Conservation (phyloP, 2,329 filamentous ascomycete species). For the Tolypocladium guangdongense region DNA sequence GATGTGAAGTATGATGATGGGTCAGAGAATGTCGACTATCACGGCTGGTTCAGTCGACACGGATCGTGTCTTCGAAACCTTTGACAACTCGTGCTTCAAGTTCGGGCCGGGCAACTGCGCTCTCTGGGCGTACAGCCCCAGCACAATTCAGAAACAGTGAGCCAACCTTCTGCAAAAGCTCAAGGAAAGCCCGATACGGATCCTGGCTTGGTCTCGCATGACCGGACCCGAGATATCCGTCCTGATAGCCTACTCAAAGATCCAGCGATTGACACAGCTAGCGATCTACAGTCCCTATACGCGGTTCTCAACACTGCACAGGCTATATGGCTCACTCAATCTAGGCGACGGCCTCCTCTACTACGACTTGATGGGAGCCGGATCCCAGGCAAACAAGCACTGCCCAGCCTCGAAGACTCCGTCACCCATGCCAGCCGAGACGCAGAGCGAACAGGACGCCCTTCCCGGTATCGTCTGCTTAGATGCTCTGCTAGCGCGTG, state of each 20-base stretch:
- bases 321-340: constrained; percentile 30
- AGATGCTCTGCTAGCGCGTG: constrained; percentile 20
- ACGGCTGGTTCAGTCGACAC: no score
- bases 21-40: no score
- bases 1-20: no score
- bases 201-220: constrained; percentile 16
- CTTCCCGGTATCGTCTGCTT: constrained; percentile 35
- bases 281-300: constrained; percentile 33
- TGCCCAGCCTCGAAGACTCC: constrained; percentile 12
- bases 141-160: constrained; percentile 27
- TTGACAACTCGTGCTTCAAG: constrained; percentile 42
- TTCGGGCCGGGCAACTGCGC: constrained; percentile 36
- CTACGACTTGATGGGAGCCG: constrained; percentile 19
- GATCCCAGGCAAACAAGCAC: not conserved
- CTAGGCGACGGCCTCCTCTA: constrained; percentile 31
- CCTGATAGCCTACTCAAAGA: constrained; percentile 36
- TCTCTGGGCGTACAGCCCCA: constrained; percentile 28
- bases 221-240: constrained; percentile 30
- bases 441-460: constrained; percentile 21
- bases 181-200: constrained; percentile 28
- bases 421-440: constrained; percentile 14
- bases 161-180: constrained; percentile 28
- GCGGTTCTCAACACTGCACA: constrained; percentile 30
- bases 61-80: constrained; percentile 27
- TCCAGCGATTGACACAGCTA: constrained; percentile 31